Evolutionary conservation across 1,284 basidiomycete genomes (phyloP).

Genomic region (Melanopsichium pennsylvanicum): DNA sequence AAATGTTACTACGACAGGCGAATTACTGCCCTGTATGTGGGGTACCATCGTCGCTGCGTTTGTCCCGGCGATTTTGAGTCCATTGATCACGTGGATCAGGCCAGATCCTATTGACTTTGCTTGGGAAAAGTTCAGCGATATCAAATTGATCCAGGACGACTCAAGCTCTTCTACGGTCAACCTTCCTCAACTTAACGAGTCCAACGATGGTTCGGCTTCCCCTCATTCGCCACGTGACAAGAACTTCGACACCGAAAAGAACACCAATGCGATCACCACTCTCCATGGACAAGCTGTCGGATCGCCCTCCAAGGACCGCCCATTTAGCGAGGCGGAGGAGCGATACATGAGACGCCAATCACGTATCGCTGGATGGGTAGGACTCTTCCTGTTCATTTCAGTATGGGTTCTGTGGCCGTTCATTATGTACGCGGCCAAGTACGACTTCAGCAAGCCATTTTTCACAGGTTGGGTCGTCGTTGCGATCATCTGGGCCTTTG

Average conservation of each 20-base stretch:
- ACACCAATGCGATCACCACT: too few relatives aligned
- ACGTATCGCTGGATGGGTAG: constrained; percentile 19
- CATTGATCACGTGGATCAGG: constrained; percentile 21
- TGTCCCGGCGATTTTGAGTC: constrained; percentile 40
- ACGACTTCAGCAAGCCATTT: constrained; percentile 54
- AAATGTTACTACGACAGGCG: constrained; percentile 30
- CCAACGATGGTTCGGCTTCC: too few relatives aligned
- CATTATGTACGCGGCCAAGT: constrained; percentile 59
- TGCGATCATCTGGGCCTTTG: constrained; percentile 56
- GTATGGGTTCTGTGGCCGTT: constrained; percentile 63
- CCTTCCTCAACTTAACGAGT: neutral
- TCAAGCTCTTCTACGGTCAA: constrained; percentile 1
- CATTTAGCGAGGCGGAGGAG: constrained; percentile 19
- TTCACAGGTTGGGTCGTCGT: constrained; percentile 62
- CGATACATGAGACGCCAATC: constrained; percentile 27
- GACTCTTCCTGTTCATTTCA: constrained; percentile 42
- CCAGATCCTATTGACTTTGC: constrained; percentile 34
- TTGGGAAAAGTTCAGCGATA: constrained; percentile 51
- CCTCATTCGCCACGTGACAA: too few relatives aligned
- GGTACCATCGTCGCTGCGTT: constrained; percentile 54
- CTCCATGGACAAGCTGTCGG: neutral
- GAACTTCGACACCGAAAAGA: too few relatives aligned
- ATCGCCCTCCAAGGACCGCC: neutral
- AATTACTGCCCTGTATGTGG: constrained; percentile 55
- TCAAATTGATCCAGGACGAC: constrained; percentile 37